Conservation (phyloP, 2,329 filamentous ascomycete genomes). For the Bimuria novae-zelandiae region DNA sequence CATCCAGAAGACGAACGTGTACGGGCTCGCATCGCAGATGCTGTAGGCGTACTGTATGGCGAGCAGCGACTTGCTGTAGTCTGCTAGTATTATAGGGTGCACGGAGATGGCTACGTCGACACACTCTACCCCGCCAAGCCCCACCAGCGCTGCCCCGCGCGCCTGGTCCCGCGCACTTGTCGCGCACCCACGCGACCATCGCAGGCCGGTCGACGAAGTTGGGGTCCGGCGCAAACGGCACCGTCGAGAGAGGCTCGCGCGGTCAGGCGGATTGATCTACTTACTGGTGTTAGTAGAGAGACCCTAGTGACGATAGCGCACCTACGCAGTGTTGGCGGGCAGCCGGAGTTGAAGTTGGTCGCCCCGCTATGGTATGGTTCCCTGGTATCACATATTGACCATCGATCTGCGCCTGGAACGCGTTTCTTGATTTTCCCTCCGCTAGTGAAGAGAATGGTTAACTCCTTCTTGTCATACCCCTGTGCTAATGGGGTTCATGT, state of each 20-base stretch:
- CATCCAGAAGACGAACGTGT: conserved; percentile 35
- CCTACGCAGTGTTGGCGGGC: neutral
- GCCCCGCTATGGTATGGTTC: neutral
- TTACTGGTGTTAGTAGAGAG: too few relatives aligned
- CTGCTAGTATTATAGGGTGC: neutral
- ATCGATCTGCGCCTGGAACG: neutral
- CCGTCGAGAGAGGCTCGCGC: neutral
- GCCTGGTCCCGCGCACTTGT: conserved; percentile 39
- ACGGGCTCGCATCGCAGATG: conserved; percentile 18
- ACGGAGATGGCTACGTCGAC: neutral
- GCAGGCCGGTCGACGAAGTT: too few relatives aligned
- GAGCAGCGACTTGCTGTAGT: too few relatives aligned
- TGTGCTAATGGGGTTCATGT: too few relatives aligned
- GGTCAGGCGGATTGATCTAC: neutral
- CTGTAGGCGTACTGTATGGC: conserved; percentile 30
- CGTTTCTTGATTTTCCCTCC: too few relatives aligned
- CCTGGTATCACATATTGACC: neutral
- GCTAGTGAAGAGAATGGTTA: too few relatives aligned
- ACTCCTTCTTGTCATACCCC: too few relatives aligned
- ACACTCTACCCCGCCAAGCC: conserved; percentile 30
- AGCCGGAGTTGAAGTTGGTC: neutral
- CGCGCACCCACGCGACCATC: conserved; percentile 23
- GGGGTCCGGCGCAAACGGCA: neutral
- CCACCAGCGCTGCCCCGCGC: conserved; percentile 36
- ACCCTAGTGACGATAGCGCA: neutral